Base-by-base conservation (phyloP, 148 eudicot genomes). In the Amaranthus hypochondriacus region DNA sequence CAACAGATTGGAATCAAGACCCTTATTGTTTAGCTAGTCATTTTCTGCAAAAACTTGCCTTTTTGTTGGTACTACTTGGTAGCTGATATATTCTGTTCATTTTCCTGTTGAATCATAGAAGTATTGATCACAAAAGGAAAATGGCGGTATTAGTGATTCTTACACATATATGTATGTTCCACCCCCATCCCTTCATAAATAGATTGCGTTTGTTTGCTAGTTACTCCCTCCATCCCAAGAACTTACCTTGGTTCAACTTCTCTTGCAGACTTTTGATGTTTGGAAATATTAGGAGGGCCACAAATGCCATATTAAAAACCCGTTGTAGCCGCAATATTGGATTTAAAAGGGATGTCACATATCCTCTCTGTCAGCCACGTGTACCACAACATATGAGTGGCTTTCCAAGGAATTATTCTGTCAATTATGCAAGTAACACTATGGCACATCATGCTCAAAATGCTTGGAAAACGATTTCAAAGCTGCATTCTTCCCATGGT, bases 401-500 rank as follows among this genome's bases (percentile, higher is more conserved):
- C 64, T 75, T 71, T 64, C 48, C 79, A 56, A 84, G 80, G 73
- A 76, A 69, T 63, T 88, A 79, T 72, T 78, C 87, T 43, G 65
- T 75, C 47, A 14, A 74, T 59, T 66, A 83, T 48, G 80, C 78
- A 39, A 82, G 75, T 79, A 81, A 73, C 43, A 66, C 79, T 47
- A 61, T 83, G 71, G 73, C 83, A n/a, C 81, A 81, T 71, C 86
- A 83, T 80, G 94, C 92, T 60, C 92, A 84, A 78, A 76, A 71
- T 83, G 85, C 88, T 76, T 92, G 93, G 93, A 95, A 79, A 76
- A 83, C 81, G 56, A 60, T 95, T 61, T 79, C 83, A 8, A 82
- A 77, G 50, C 74, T 76, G 55, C 74, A 77, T 58, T 73, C 71
- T 48, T 74, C 71, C 59, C 76, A 77, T 8, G 48, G 61, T 69